Percentiles rank a stretch among this genome's conserved stretches.
Evolutionary conservation across 1,284 basidiomycete species (phyloP).

Genomic region (Malassezia arunalokei): DNA sequence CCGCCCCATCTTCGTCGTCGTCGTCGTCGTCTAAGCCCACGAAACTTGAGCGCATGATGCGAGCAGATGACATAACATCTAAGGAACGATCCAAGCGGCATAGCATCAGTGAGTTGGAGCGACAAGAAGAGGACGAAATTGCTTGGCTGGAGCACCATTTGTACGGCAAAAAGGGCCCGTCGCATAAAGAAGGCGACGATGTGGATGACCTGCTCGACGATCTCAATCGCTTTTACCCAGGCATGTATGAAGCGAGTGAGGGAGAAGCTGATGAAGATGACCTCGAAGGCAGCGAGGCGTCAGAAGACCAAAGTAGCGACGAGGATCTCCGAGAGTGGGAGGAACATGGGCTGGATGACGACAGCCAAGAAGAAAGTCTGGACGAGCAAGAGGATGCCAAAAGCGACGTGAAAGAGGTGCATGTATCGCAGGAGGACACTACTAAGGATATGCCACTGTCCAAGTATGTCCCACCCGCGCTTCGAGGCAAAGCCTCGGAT

Average conservation of each 20-base stretch:
- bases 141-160: constrained; percentile 40
- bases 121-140: constrained; percentile 44
- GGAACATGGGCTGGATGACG: background rate
- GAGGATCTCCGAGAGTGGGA: constrained; percentile 1
- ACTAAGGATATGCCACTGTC: background rate
- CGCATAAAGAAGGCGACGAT: constrained; percentile 21
- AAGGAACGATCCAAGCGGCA: background rate
- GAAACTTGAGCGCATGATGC: constrained; percentile 2
- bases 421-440: background rate
- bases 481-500: constrained; percentile 34
- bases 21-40: background rate
- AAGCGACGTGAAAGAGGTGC: background rate
- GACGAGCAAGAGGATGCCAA: constrained; percentile 21
- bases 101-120: constrained; percentile 13
- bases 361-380: background rate
- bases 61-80: background rate
- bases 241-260: constrained; percentile 20
- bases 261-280: constrained; percentile 2
- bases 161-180: constrained; percentile 15
- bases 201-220: constrained; percentile 32
- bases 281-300: constrained; percentile 1
- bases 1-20: background rate
- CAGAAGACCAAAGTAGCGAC: background rate
- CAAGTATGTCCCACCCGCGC: constrained; percentile 51
- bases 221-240: constrained; percentile 28